Conservation (phyloP, 305 asterid species). For the Salvia sclarea region DNA sequence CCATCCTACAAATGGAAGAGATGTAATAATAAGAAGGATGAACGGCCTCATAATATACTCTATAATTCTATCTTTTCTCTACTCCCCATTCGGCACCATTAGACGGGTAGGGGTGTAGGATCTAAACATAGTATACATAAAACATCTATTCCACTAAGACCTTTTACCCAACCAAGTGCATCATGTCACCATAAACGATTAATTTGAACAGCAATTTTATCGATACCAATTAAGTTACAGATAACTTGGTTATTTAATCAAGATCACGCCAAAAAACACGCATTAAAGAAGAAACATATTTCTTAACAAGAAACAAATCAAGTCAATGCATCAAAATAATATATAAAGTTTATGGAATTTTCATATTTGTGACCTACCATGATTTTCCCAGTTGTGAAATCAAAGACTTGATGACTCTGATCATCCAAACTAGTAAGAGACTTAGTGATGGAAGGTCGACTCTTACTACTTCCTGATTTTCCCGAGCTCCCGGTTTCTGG, state of each 20-base stretch:
- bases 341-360: slow-evolving; percentile 9
- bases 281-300: neutral
- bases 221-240: neutral
- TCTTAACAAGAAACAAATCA: neutral
- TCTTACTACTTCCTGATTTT: slow-evolving; percentile 32
- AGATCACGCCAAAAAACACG: neutral
- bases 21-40: slow-evolving; percentile 17
- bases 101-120: neutral
- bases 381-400: slow-evolving; percentile 30
- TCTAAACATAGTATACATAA: slow-evolving; percentile 11
- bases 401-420: slow-evolving; percentile 35
- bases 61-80: neutral
- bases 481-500: slow-evolving; percentile 41
- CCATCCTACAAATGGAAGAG: slow-evolving; percentile 40
- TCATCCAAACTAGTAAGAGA: slow-evolving; percentile 34
- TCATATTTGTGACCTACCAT: slow-evolving; percentile 54
- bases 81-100: neutral
- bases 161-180: neutral
- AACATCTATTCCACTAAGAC: neutral
- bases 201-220: neutral
- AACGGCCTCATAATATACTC: neutral
- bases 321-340: slow-evolving; percentile 16
- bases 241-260: neutral
- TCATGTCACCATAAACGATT: neutral
- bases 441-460: slow-evolving; percentile 32